These are phyloP conservation scores for Cordia subcordata DNA, from an alignment of 257 asterid genomes.

Conservation along the genomic window DNA sequence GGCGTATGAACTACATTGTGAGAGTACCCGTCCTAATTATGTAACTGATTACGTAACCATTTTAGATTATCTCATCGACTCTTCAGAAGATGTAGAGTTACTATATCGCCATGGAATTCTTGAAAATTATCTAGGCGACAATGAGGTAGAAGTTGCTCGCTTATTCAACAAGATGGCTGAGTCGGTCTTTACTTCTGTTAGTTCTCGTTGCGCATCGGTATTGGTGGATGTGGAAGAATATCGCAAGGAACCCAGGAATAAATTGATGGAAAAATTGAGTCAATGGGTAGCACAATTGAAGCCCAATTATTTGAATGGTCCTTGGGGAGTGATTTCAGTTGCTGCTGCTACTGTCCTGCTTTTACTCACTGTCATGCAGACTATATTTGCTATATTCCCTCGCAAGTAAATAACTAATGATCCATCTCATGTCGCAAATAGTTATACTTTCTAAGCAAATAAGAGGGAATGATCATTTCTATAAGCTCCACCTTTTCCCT, in stretches of 20 bases:
- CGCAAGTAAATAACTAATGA: too few species aligned
- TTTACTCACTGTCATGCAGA: slow-evolving; percentile 1
- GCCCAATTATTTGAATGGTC: slow-evolving; percentile 7
- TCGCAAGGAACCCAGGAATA: background rate
- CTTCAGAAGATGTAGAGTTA: slow-evolving; percentile 21
- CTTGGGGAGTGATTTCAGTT: slow-evolving; percentile 11
- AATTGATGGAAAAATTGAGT: too few species aligned
- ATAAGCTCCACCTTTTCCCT: too few species aligned
- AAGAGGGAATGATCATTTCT: too few species aligned
- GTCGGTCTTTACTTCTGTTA: background rate
- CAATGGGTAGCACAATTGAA: slow-evolving; percentile 7
- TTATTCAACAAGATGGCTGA: slow-evolving; percentile 21
- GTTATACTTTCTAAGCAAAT: too few species aligned
- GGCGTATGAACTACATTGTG: slow-evolving; percentile 1
- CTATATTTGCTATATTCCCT: background rate
- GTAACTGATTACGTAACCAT: slow-evolving; percentile 23
- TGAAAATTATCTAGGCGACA: slow-evolving; percentile 23
- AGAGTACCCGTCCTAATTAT: background rate
- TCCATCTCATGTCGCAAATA: too few species aligned
- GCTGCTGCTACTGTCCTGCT: slow-evolving; percentile 9
- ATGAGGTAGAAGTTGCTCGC: slow-evolving; percentile 6
- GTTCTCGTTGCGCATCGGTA: slow-evolving; percentile 8
- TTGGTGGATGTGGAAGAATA: background rate
- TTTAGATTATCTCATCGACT: slow-evolving; percentile 23
- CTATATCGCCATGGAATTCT: slow-evolving; percentile 5